Percentiles rank a stretch among this genome's conserved stretches.
These are phyloP conservation scores for Cladosporium sp. DNA, from an alignment of 2,329 filamentous ascomycete genomes.

Conservation along the genomic window DNA sequence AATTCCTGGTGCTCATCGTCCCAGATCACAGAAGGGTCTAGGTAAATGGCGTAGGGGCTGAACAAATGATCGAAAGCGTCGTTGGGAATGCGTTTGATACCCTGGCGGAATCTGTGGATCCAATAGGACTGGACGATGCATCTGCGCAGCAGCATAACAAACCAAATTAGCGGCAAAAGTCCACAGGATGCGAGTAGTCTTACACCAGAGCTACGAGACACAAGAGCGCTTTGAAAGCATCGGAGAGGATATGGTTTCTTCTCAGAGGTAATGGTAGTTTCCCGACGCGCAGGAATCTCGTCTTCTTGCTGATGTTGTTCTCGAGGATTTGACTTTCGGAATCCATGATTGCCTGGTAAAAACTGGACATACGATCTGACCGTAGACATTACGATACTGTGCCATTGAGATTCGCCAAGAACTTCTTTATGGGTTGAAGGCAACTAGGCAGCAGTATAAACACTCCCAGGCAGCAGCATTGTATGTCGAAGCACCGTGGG, in stretches of 20 bases:
- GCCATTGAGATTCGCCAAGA: too few relatives aligned
- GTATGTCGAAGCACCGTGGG: too few relatives aligned
- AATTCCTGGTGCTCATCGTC: not conserved
- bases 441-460: too few relatives aligned
- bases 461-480: too few relatives aligned
- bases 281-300: not conserved
- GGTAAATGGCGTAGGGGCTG: not conserved
- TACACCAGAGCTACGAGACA: not conserved
- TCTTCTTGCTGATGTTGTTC: not conserved
- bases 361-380: too few relatives aligned
- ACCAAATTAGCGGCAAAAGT: not conserved
- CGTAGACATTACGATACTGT: too few relatives aligned
- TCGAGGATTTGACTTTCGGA: not conserved
- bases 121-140: not conserved
- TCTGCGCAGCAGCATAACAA: not conserved
- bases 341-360: not conserved
- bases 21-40: not conserved
- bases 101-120: not conserved
- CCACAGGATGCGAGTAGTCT: not conserved
- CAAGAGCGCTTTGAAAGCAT: not conserved
- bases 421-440: too few relatives aligned
- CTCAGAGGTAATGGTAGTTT: not conserved
- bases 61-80: not conserved
- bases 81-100: not conserved
- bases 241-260: not conserved